Percentiles rank a stretch among this genome's conserved stretches.
Conservation (phyloP, 441 rosid species). For the Populus hybrid region DNA sequence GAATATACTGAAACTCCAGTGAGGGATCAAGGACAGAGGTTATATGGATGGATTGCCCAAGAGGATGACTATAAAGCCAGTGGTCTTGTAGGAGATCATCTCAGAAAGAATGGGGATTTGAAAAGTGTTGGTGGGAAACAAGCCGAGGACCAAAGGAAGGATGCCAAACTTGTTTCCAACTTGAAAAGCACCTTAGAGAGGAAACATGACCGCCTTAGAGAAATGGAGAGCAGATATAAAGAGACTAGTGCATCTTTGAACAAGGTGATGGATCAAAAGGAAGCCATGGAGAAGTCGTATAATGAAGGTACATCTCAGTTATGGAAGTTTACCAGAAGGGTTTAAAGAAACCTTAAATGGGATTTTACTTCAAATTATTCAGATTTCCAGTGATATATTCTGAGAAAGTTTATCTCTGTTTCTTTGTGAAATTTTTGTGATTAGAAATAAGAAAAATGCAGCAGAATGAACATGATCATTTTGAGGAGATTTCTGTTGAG, state of each 20-base stretch:
- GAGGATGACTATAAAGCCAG: conserved; percentile 44
- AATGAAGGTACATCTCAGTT: conserved; percentile 43
- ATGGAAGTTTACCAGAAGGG: not conserved
- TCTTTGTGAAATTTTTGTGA: conserved; percentile 2
- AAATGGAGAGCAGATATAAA: conserved; percentile 40
- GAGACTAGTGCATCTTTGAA: conserved; percentile 32
- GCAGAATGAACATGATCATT: conserved; percentile 38
- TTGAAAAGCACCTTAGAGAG: conserved; percentile 42
- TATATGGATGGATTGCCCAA: conserved; percentile 75
- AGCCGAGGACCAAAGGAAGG: conserved; percentile 44
- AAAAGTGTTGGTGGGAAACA: conserved; percentile 50
- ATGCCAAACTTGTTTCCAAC: conserved; percentile 33
- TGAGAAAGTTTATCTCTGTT: not conserved
- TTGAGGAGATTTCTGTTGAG: conserved; percentile 40
- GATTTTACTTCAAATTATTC: not conserved
- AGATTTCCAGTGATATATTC: not conserved
- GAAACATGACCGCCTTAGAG: conserved; percentile 33
- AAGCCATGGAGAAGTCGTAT: conserved; percentile 39
- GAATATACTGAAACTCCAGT: conserved; percentile 24
- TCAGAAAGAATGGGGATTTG: conserved; percentile 52
- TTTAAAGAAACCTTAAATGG: not conserved
- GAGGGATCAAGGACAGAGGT: conserved; percentile 28
- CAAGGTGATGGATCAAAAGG: conserved; percentile 32
- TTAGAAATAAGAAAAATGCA: conserved; percentile 52
- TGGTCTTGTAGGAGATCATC: conserved; percentile 37